These are phyloP conservation scores for Saraca asoca DNA, from an alignment of 331 rosid species.

Conservation along the genomic window DNA sequence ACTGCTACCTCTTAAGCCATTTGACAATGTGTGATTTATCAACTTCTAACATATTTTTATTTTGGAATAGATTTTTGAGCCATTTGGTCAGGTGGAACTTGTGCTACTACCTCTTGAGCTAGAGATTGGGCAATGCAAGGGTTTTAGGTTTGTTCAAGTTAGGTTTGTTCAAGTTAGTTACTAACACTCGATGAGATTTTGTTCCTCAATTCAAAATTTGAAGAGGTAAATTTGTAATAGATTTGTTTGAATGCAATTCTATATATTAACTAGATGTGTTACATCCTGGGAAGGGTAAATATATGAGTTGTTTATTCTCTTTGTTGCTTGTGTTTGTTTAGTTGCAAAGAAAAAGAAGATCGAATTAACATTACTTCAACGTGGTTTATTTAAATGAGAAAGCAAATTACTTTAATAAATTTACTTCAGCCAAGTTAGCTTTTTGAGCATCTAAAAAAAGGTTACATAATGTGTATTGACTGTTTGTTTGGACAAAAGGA, in stretches of 20 bases:
- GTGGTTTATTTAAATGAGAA: conserved; percentile 10
- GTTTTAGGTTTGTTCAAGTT: conserved; percentile 97
- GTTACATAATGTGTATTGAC: conserved; percentile 7
- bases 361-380: conserved; percentile 21
- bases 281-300: too few species aligned
- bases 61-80: conserved; percentile 80
- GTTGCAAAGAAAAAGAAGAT: conserved; percentile 22
- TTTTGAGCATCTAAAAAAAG: conserved; percentile 6
- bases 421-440: conserved; percentile 9
- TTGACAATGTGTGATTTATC: conserved; percentile 8
- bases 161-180: too few species aligned
- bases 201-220: too few species aligned
- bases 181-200: conserved; percentile 21
- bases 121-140: conserved; percentile 98
- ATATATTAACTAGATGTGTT: too few species aligned
- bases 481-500: conserved; percentile 17
- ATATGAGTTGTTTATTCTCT: conserved; percentile 25
- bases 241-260: too few species aligned
- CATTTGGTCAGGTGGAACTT: conserved; percentile 95
- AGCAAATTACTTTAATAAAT: not conserved
- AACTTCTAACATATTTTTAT: conserved; percentile 16
- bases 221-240: too few species aligned
- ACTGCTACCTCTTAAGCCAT: conserved; percentile 51
- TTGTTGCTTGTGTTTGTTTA: conserved; percentile 26
- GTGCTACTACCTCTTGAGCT: conserved; percentile 93